phyloP scores from a whole-genome alignment of 2,329 filamentous ascomycete species.

The Lasiodiplodia citricola region DNA sequence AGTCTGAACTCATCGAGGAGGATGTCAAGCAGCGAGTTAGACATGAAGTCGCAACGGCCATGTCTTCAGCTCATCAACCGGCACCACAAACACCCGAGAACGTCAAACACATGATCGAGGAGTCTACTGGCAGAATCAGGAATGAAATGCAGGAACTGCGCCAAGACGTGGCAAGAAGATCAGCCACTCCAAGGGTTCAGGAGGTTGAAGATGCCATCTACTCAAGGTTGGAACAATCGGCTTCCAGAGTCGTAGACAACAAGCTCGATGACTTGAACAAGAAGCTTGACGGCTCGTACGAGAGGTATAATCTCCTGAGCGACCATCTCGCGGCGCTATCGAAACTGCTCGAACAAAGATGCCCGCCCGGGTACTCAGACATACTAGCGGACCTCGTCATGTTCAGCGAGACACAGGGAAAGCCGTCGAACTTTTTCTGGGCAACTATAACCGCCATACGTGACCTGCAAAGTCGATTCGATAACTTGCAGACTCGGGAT shows the following conservation, averaged over 20 bases:
- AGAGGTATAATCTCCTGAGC: too few relatives aligned
- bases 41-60: background rate
- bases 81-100: background rate
- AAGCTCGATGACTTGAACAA: background rate
- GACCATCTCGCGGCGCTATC: background rate
- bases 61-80: background rate
- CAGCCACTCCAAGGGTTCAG: background rate
- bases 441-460: background rate
- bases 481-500: background rate
- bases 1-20: background rate
- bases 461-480: background rate
- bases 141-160: background rate
- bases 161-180: background rate
- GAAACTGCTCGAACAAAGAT: background rate
- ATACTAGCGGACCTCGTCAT: background rate
- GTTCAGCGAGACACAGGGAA: background rate
- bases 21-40: background rate
- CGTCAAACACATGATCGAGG: background rate
- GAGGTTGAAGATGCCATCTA: background rate
- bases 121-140: background rate
- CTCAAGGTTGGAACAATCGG: background rate
- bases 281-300: background rate
- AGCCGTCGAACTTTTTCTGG: background rate
- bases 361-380: background rate
- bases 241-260: background rate